A percentile compares a stretch with the other conserved stretches of the same genome.
These are phyloP conservation scores for Macrophomina phaseolina DNA, from an alignment of 2,329 filamentous ascomycete genomes.

Conservation along the genomic window DNA sequence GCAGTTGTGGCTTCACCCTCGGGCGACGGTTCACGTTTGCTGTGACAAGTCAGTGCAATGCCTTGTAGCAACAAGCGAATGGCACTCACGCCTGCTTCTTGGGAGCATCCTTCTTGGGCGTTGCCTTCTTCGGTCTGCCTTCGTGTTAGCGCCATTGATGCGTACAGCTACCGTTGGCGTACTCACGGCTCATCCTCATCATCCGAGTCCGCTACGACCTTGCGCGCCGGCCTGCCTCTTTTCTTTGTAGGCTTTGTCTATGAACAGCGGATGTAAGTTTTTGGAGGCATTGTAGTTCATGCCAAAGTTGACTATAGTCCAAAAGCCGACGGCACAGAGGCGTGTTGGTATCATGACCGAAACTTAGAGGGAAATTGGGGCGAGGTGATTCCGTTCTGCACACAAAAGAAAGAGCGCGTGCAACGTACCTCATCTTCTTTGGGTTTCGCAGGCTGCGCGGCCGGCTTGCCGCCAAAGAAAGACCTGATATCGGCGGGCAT, in stretches of 20 bases:
- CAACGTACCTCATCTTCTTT: slow-evolving; percentile 37
- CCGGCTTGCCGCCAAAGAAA: slow-evolving; percentile 83
- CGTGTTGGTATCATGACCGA: neutral
- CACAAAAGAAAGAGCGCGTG: neutral
- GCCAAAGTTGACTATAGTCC: neutral
- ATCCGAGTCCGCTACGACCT: slow-evolving; percentile 69
- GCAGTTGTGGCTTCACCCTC: slow-evolving; percentile 64
- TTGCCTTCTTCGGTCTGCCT: slow-evolving; percentile 47
- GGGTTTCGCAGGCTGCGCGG: slow-evolving; percentile 53
- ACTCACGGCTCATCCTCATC: slow-evolving; percentile 68
- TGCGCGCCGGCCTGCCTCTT: slow-evolving; percentile 39
- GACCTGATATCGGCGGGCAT: slow-evolving; percentile 89
- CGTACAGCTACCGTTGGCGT: neutral
- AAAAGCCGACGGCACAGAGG: neutral
- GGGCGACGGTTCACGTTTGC: slow-evolving; percentile 55
- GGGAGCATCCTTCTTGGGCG: slow-evolving; percentile 62
- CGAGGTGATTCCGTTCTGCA: neutral
- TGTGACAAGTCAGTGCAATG: slow-evolving; percentile 32
- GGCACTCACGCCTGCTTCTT: slow-evolving; percentile 61
- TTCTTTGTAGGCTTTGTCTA: slow-evolving; percentile 49
- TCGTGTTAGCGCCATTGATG: slow-evolving; percentile 33
- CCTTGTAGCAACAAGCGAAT: slow-evolving; percentile 29
- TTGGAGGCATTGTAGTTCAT: neutral
- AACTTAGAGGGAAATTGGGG: neutral
- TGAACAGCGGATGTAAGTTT: slow-evolving; percentile 15